phyloP scores from a whole-genome alignment of 2,329 filamentous ascomycete species.

The Zasmidium angulare region DNA sequence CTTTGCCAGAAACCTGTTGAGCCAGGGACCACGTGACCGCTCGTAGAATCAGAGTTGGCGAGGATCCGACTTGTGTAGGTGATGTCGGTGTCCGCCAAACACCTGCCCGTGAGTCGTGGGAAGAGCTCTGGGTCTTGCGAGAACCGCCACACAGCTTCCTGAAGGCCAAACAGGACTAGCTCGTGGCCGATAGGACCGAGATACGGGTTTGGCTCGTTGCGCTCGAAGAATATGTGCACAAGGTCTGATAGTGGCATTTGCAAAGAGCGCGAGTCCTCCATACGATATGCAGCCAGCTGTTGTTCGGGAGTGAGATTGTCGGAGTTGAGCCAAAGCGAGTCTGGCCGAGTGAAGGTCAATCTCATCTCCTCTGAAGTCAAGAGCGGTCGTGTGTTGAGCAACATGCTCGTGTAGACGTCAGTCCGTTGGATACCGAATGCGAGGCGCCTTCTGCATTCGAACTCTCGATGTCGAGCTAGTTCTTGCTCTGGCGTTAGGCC shows the following conservation, averaged over 20 bases:
- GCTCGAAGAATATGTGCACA: conserved; percentile 17
- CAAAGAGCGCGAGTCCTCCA: conserved; percentile 8
- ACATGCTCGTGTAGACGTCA: conserved; percentile 17
- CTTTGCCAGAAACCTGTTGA: conserved; percentile 2
- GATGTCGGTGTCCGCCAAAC: conserved; percentile 7
- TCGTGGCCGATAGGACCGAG: conserved; percentile 18
- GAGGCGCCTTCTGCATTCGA: conserved; percentile 10
- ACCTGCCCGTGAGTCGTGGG: conserved; percentile 14
- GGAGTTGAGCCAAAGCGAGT: conserved; percentile 13
- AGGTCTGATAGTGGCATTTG: conserved; percentile 21
- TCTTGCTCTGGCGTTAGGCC: conserved; percentile 6
- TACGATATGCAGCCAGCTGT: conserved; percentile 6
- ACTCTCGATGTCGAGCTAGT: conserved; percentile 5
- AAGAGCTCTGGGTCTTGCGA: conserved; percentile 21
- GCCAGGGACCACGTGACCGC: not conserved
- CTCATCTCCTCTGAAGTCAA: conserved; percentile 19
- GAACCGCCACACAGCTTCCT: conserved; percentile 20
- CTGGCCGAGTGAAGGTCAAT: conserved; percentile 14
- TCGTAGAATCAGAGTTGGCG: not conserved
- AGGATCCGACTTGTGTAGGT: not conserved
- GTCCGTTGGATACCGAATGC: conserved; percentile 19
- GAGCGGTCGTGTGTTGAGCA: conserved; percentile 17
- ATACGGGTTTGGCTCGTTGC: conserved; percentile 13
- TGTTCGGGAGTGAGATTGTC: conserved; percentile 1
- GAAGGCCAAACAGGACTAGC: conserved; percentile 18